Conservation (phyloP, 495 filamentous ascomycete species). For the Astrothelium subdiscretum region DNA sequence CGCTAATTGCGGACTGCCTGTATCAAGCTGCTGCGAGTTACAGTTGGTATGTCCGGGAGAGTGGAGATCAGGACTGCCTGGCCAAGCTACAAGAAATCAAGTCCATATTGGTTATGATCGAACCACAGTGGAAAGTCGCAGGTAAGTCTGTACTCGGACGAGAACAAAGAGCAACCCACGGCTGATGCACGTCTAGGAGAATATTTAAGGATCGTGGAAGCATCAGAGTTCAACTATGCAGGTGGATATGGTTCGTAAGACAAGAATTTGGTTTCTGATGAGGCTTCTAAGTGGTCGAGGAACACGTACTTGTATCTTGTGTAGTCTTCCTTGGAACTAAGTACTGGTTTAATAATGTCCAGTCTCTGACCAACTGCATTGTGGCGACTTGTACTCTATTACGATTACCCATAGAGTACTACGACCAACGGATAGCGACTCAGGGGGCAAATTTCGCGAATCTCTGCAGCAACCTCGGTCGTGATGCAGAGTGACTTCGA, state of each 20-base stretch:
- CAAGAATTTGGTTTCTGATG: not conserved
- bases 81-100: constrained; percentile 21
- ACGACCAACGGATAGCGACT: no score
- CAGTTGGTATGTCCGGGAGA: constrained; percentile 24
- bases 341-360: no score
- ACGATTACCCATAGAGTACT: no score
- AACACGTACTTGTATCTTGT: not conserved
- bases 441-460: no score
- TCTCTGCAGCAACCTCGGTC: no score
- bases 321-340: no score
- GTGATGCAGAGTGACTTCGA: no score
- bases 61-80: constrained; percentile 11
- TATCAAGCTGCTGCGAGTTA: constrained; percentile 29
- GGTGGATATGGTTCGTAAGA: not conserved
- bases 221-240: constrained; percentile 9
- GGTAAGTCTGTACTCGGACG: constrained; percentile 11
- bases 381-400: no score
- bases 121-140: constrained; percentile 28
- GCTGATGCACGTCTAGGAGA: constrained; percentile 5
- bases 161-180: not conserved
- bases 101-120: constrained; percentile 18
- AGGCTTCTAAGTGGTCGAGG: not conserved
- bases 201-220: constrained; percentile 10
- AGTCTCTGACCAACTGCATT: no score
- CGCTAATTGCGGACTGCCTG: constrained; percentile 26